A percentile compares a stretch with the other conserved stretches of the same genome.
phyloP scores from a whole-genome alignment of 805 yeast species.

The Schwanniomyces sp. region DNA sequence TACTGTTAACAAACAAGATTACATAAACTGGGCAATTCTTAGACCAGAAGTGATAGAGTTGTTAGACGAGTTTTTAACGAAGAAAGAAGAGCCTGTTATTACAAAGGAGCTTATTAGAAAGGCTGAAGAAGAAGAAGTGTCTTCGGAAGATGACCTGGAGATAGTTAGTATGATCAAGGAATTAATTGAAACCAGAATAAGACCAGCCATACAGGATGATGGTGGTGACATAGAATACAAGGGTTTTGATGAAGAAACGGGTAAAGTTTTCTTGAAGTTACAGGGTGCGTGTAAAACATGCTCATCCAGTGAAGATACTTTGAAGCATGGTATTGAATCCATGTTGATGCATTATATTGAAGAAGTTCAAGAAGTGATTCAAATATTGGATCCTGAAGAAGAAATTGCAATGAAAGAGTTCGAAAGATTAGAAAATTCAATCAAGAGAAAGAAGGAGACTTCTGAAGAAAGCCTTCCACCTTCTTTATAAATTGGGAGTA shows the following conservation, averaged over 20 bases:
- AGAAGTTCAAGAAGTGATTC: conserved; percentile 87
- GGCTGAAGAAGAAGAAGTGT: conserved; percentile 39
- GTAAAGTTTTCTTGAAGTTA: conserved; percentile 82
- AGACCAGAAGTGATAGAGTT: conserved; percentile 64
- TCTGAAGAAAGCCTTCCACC: conserved; percentile 25
- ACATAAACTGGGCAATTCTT: conserved; percentile 56
- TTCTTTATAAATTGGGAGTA: conserved; percentile 5
- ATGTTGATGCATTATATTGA: conserved; percentile 97
- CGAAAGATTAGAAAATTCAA: conserved; percentile 70
- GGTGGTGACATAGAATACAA: conserved; percentile 90
- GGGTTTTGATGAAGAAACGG: conserved; percentile 81
- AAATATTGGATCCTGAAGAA: conserved; percentile 73
- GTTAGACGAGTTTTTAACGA: conserved; percentile 48
- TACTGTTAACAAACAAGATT: conserved; percentile 67
- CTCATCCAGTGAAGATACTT: conserved; percentile 84
- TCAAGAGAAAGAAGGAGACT: conserved; percentile 17
- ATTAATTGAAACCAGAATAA: conserved; percentile 86
- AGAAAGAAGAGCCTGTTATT: conserved; percentile 36
- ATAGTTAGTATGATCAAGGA: conserved; percentile 88
- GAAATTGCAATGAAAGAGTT: conserved; percentile 81
- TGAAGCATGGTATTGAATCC: conserved; percentile 94
- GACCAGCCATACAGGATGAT: conserved; percentile 80
- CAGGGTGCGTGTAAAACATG: conserved; percentile 97
- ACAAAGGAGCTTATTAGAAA: conserved; percentile 42
- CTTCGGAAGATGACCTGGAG: conserved; percentile 58